Evolutionary conservation across 495 filamentous ascomycete species (phyloP).

Genomic region (Penicillium herquei): DNA sequence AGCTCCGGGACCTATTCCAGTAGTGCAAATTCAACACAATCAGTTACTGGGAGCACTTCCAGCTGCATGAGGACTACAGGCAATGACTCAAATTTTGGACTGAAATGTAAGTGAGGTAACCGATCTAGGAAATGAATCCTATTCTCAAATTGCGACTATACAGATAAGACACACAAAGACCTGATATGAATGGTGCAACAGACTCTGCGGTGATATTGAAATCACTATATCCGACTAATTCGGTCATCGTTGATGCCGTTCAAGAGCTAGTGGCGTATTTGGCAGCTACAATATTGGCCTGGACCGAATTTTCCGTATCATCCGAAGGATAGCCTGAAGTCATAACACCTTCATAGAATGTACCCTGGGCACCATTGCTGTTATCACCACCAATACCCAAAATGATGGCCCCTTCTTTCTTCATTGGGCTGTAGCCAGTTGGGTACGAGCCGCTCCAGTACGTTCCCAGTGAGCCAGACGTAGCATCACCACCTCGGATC

Average conservation of each 20-base stretch:
- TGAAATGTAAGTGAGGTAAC: too few relatives aligned
- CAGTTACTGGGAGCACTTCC: too few relatives aligned
- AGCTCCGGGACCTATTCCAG: too few relatives aligned
- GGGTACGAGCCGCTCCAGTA: slow-evolving; percentile 53
- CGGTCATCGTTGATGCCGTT: neutral
- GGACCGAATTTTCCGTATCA: slow-evolving; percentile 51
- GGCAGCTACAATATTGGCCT: slow-evolving; percentile 58
- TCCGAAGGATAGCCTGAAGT: slow-evolving; percentile 57
- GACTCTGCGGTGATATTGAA: neutral
- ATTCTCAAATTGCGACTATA: too few relatives aligned
- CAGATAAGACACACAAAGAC: too few relatives aligned
- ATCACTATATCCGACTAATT: neutral
- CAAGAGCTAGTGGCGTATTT: slow-evolving; percentile 39
- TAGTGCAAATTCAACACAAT: too few relatives aligned
- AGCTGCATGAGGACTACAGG: too few relatives aligned
- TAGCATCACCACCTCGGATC: slow-evolving; percentile 51
- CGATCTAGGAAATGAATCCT: too few relatives aligned
- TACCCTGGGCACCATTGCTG: slow-evolving; percentile 53
- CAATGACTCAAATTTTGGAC: too few relatives aligned
- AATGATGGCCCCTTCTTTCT: slow-evolving; percentile 58
- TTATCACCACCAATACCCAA: slow-evolving; percentile 59
- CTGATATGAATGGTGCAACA: too few relatives aligned
- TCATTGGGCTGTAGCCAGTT: slow-evolving; percentile 56
- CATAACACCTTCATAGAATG: slow-evolving; percentile 62
- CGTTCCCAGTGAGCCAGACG: slow-evolving; percentile 51